Base-by-base conservation (phyloP, 2,329 filamentous ascomycete species). In the Fusarium camptoceras region DNA sequence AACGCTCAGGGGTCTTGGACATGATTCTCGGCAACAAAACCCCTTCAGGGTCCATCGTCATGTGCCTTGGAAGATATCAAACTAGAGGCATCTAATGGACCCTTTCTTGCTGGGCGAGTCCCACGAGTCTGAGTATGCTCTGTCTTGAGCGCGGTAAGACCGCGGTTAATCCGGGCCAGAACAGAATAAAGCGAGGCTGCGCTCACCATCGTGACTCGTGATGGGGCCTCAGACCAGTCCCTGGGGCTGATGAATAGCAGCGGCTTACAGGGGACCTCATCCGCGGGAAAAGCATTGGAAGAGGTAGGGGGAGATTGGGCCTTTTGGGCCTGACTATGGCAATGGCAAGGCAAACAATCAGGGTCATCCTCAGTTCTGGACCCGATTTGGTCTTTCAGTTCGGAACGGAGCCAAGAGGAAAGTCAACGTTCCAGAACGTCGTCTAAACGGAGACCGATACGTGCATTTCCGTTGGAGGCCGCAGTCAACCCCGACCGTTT, bases 381-480 rank as follows among this genome's bases (percentile, higher is more conserved):
- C 63, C 67, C 68, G 51, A 68, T 68, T 71, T 44, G 55, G 58
- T 43, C 55, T n/a, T n/a, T 62, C 68, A 65, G 46, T 60, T 67
- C 53, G 44, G 55, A 56, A 75, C 66, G 66, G 70, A 68, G 66
- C 66, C 57, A 56, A 61, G 56, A 44, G 49, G 55, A 58, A 56
- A 54, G 39, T 42, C 55, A 58, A 75, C 71, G 71, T 73, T 75
- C 71, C 59, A 73, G 71, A 75, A 71, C 69, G 41, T 39, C 48
- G n/a, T 53, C 28, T 42, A 66, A 69, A 71, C 68, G 68, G 64
- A 68, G 55, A 53, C 22, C 51, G 54, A 48, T 43, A 30, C 43
- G 43, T 46, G 65, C 22, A 61, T 37, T 20, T 55, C 51, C 57
- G 59, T 55, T 57, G 31, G 55, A 67, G 30, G 43, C 41, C 46